phyloP scores from a whole-genome alignment of 805 yeast genomes.

The Yarrowia phangngaensis region DNA sequence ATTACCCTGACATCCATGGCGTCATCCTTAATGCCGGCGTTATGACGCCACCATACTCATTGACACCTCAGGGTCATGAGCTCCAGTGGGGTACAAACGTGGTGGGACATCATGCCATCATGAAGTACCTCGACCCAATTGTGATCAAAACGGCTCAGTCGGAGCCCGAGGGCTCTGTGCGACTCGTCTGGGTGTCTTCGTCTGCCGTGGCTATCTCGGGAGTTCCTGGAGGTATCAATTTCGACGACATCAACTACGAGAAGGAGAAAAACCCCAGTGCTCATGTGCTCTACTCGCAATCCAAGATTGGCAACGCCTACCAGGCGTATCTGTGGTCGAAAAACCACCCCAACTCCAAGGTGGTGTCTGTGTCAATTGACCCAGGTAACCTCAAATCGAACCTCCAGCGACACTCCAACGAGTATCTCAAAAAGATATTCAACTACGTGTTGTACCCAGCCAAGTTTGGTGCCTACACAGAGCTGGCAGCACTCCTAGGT shows the following conservation, averaged over 20 bases:
- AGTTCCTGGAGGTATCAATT: slow-evolving; percentile 39
- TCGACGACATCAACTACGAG: slow-evolving; percentile 39
- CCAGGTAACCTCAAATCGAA: slow-evolving; percentile 45
- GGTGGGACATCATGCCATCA: slow-evolving; percentile 47
- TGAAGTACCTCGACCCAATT: slow-evolving; percentile 42
- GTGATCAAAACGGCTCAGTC: slow-evolving; percentile 39
- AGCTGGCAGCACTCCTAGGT: slow-evolving; percentile 44
- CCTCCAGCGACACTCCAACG: slow-evolving; percentile 36
- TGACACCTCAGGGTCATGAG: slow-evolving; percentile 47
- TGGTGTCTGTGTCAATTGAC: slow-evolving; percentile 41
- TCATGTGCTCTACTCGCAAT: slow-evolving; percentile 42
- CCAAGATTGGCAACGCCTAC: slow-evolving; percentile 44
- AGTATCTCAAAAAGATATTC: slow-evolving; percentile 4
- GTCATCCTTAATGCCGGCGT: slow-evolving; percentile 48
- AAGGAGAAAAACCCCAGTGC: slow-evolving; percentile 27
- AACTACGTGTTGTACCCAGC: slow-evolving; percentile 30
- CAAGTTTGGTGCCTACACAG: slow-evolving; percentile 46
- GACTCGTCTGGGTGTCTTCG: slow-evolving; percentile 49
- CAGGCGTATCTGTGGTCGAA: slow-evolving; percentile 42
- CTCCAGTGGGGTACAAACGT: slow-evolving; percentile 47
- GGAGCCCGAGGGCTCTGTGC: slow-evolving; percentile 36
- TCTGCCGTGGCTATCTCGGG: slow-evolving; percentile 39
- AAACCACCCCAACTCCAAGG: slow-evolving; percentile 38
- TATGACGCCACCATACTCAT: slow-evolving; percentile 41
- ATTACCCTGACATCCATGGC: slow-evolving; percentile 39